These are phyloP conservation scores for Piloderma croceum DNA, from an alignment of 768 basidiomycete genomes.

Conservation along the genomic window DNA sequence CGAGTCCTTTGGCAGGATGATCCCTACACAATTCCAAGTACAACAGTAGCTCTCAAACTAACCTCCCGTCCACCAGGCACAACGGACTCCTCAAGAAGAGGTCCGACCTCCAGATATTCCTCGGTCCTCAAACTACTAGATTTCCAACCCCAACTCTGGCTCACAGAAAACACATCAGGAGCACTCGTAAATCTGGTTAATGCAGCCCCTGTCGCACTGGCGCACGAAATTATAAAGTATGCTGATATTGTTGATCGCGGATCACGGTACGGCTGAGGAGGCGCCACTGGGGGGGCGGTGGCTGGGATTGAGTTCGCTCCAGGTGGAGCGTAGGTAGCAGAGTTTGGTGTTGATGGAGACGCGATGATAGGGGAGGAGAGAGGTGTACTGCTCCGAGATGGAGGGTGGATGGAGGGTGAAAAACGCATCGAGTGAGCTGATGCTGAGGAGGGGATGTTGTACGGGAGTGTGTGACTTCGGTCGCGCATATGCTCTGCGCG, in stretches of 20 bases:
- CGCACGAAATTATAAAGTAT: constrained; percentile 80
- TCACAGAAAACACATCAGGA: constrained; percentile 79
- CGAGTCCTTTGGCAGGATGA: too few relatives aligned
- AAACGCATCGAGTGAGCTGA: constrained; percentile 31
- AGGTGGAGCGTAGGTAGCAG: constrained; percentile 10
- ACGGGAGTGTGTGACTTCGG: constrained; percentile 15
- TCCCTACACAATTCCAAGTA: constrained; percentile 66
- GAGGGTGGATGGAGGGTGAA: constrained; percentile 42
- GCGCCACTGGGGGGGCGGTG: constrained; percentile 41
- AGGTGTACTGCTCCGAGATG: constrained; percentile 41
- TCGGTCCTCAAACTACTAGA: constrained; percentile 45
- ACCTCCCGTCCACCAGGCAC: constrained; percentile 34
- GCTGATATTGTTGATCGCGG: constrained; percentile 65
- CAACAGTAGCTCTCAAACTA: constrained; percentile 74
- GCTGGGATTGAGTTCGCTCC: constrained; percentile 28
- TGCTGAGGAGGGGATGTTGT: constrained; percentile 31
- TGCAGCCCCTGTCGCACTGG: constrained; percentile 73
- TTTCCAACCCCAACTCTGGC: constrained; percentile 96
- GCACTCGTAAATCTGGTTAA: constrained; percentile 80
- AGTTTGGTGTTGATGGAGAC: constrained; percentile 18
- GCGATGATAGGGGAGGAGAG: constrained; percentile 15
- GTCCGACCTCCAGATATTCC: constrained; percentile 33
- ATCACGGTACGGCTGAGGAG: constrained; percentile 71
- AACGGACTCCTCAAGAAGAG: constrained; percentile 10
- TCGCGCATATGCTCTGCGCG: constrained; percentile 5